Conservation (phyloP, 164 flowering plant species). For the Cinnamomum chago region DNA sequence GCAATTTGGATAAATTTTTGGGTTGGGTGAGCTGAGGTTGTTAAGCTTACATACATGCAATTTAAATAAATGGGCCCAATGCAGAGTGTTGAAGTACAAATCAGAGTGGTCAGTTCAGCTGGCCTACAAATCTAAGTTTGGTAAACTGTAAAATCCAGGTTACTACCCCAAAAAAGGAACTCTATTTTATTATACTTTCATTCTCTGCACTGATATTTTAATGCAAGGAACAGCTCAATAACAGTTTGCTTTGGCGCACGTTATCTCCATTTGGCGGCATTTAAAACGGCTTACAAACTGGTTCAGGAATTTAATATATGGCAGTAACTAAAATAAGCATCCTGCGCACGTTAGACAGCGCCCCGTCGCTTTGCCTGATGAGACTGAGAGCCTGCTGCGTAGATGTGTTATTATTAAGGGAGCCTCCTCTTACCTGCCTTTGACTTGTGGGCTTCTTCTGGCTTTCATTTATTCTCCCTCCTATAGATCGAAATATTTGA, state of each 20-base stretch:
- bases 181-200: too few relatives aligned
- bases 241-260: not conserved
- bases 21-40: too few relatives aligned
- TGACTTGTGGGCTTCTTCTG: not conserved
- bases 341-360: not conserved
- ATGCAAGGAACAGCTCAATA: not conserved
- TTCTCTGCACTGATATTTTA: not conserved
- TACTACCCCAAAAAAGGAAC: too few relatives aligned
- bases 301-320: not conserved
- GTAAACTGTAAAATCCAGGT: too few relatives aligned
- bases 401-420: not conserved
- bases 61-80: too few relatives aligned
- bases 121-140: not conserved
- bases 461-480: not conserved
- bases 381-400: not conserved
- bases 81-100: not conserved
- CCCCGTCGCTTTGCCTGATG: not conserved
- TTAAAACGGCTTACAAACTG: not conserved
- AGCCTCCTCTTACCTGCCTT: not conserved
- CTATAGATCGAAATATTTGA: not conserved
- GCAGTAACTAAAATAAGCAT: not conserved
- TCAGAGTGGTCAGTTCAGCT: not conserved
- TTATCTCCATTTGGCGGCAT: constrained; percentile 6
- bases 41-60: too few relatives aligned
- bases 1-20: too few relatives aligned